Evolutionary conservation across 2,329 filamentous ascomycete species (phyloP).

Genomic region (Fusarium liriodendri): DNA sequence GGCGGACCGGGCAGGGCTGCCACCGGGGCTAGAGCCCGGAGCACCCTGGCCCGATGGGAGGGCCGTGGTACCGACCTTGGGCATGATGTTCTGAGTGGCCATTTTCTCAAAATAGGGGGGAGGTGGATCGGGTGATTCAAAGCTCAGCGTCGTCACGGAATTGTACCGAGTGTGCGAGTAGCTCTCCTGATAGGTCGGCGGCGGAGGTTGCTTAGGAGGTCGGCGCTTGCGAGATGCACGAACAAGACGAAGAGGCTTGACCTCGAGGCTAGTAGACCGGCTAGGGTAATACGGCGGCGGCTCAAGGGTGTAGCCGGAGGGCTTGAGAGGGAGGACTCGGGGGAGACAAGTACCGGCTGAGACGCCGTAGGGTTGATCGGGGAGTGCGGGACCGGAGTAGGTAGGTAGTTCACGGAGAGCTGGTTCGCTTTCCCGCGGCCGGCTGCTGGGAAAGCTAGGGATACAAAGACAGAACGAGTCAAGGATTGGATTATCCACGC

Average conservation of each 20-base stretch:
- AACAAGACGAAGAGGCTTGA: constrained; percentile 35
- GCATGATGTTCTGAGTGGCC: constrained; percentile 27
- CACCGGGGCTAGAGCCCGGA: constrained; percentile 8
- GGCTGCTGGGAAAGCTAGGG: constrained; percentile 31
- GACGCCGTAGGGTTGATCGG: constrained; percentile 19
- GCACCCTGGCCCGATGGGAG: constrained; percentile 7
- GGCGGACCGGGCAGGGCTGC: constrained; percentile 24
- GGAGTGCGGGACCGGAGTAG: constrained; percentile 28
- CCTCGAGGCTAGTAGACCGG: constrained; percentile 23
- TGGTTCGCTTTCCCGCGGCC: constrained; percentile 26
- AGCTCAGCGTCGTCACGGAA: constrained; percentile 26
- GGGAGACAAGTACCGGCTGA: constrained; percentile 29
- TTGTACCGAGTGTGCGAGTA: constrained; percentile 26
- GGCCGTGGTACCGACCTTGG: constrained; percentile 31
- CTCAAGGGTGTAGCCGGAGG: constrained; percentile 27
- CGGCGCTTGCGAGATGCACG: constrained; percentile 27
- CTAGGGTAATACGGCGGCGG: constrained; percentile 32
- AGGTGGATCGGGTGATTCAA: constrained; percentile 28
- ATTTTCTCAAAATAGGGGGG: constrained; percentile 31
- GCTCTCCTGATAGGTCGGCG: constrained; percentile 31
- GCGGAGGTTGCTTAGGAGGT: constrained; percentile 11
- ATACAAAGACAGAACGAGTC: constrained; percentile 34
- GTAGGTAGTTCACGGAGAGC: constrained; percentile 19
- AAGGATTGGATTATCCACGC: constrained; percentile 35
- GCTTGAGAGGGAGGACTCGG: constrained; percentile 34